Evolutionary conservation across 106 monocot species (phyloP), one percentile per base, ranked within the genome.

Genomic region (Vanilla planifolia): DNA sequence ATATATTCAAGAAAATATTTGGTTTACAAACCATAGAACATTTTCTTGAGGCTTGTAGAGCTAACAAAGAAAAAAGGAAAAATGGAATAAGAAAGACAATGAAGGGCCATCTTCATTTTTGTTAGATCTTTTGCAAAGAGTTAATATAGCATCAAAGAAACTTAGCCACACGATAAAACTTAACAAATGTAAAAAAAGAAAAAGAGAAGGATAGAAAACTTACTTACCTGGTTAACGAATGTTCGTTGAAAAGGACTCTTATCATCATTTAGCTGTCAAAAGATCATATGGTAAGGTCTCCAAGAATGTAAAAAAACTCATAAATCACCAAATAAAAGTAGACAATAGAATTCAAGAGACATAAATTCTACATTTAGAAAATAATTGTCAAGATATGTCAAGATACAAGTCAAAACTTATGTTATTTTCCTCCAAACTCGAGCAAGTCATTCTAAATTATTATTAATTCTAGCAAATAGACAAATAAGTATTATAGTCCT

Each of bases 211-310:
- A 6, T 52, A 48, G 21, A 24, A 25, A 48, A 6, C 8, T 2
- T 25, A 34, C 40, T 24, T 69, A 82, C 95, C 95, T 96, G 95
- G 53, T 91, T 96, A 34, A 84, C 95, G 75, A 96, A 96, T 72
- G 84, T 91, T 58, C 81, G 75, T 64, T 96, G 95, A 69, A 96
- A 96, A 25, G 95, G 95, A 70, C 95, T 96, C 67, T 84, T 96
- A 53, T 96, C 95, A 48, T 78, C 71, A 79, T 96, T 96, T 74
- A 96, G 66, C 95, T 96, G 89, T 37, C 61, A 67, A 60, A 84
- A 67, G 17, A 35, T n/a, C 20, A 13, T 16, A 53, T 30, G 53
- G 30, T 53, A 53, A 53, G 53, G 32, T 14, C 30, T 29, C 53
- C 5, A 50, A 5, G 26, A 50, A 50, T 24, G 26, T 48, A 53